A percentile compares a stretch with the other conserved stretches of the same genome.
These are phyloP conservation scores for Eucommia ulmoides DNA, from an alignment of 257 asterid genomes.

Conservation along the genomic window DNA sequence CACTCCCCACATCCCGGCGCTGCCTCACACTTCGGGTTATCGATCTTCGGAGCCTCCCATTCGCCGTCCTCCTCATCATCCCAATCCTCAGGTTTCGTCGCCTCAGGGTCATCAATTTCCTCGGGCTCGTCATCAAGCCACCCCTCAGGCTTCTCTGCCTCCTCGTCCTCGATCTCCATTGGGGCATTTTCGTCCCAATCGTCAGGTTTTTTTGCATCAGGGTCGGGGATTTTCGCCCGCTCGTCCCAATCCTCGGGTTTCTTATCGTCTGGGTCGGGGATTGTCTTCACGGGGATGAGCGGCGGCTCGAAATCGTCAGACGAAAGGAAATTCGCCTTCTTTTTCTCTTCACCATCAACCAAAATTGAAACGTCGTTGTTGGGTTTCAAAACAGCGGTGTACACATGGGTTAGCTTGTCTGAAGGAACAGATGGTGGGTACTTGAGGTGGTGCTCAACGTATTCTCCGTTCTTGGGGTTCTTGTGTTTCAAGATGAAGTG, in stretches of 20 bases:
- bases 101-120: slow-evolving; percentile 91
- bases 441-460: slow-evolving; percentile 89
- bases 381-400: slow-evolving; percentile 80
- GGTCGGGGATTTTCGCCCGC: slow-evolving; percentile 86
- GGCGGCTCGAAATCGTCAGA: slow-evolving; percentile 81
- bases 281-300: slow-evolving; percentile 73
- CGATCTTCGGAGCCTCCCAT: slow-evolving; percentile 90
- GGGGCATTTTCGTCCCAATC: slow-evolving; percentile 99
- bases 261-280: slow-evolving; percentile 93
- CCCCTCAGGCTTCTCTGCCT: slow-evolving; percentile 87
- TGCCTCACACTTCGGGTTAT: slow-evolving; percentile 67
- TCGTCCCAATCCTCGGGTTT: slow-evolving; percentile 99
- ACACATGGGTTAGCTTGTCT: slow-evolving; percentile 88
- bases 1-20: slow-evolving; percentile 98
- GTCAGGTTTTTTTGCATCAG: slow-evolving; percentile 81
- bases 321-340: slow-evolving; percentile 74
- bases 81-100: slow-evolving; percentile 94
- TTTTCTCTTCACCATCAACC: slow-evolving; percentile 94
- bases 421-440: slow-evolving; percentile 85
- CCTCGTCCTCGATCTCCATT: slow-evolving; percentile 76
- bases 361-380: slow-evolving; percentile 57
- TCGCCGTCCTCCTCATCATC: slow-evolving; percentile 98
- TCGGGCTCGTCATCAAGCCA: slow-evolving; percentile 99
- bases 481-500: slow-evolving; percentile 89
- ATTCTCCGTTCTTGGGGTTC: slow-evolving; percentile 79